Evolutionary conservation across 2,329 filamentous ascomycete genomes (phyloP), one percentile per base, ranked within the genome.

Genomic region (Sarocladium oryzae): DNA sequence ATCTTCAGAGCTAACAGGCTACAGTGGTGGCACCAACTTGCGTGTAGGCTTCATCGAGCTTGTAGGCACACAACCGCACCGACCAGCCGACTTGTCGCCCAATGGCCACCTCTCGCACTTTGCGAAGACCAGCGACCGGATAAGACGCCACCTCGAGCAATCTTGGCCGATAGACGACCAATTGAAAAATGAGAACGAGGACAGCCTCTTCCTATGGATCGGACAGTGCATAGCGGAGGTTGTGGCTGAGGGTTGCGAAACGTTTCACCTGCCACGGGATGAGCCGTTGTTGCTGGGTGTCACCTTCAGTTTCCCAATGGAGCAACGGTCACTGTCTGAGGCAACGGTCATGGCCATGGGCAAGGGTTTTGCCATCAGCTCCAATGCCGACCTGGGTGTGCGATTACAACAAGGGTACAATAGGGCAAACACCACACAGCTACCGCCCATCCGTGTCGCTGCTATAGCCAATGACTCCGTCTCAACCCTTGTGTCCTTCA

Each of bases 391-490:
- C 52, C 70, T 88, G 2, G 82, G 78, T 8, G 74, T 76, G 28
- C 75, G 80, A 55, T 69, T 88, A 6, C 65, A 77, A 9, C 67
- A 71, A 30, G 84, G 83, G 0, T 88, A 87, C 58, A 69, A 76
- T 40, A 69, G 71, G 30, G 69, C 76, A n/a, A 69, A 71, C 21
- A 18, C 7, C 8, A 21, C 36, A 23, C 32, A 56, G 59, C 68
- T 90, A 20, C 88, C 88, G 1, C 76, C 73, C 11, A 78, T 93
- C 56, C 78, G 77, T 54, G 84, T 92, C 49, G 78, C 81, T 8
- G 88, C 88, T 48, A 91, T 93, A 55, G 82, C 87, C 33, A 93
- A 92, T 60, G 88, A 93, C 60, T 81, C 88, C 0, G 87, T 92
- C 33, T 85, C 88, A 5, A 92, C 88, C 0, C 74, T 92, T 21